These are phyloP conservation scores for Agaricus sinodeliciosus DNA, from an alignment of 768 basidiomycete species.

Conservation along the genomic window DNA sequence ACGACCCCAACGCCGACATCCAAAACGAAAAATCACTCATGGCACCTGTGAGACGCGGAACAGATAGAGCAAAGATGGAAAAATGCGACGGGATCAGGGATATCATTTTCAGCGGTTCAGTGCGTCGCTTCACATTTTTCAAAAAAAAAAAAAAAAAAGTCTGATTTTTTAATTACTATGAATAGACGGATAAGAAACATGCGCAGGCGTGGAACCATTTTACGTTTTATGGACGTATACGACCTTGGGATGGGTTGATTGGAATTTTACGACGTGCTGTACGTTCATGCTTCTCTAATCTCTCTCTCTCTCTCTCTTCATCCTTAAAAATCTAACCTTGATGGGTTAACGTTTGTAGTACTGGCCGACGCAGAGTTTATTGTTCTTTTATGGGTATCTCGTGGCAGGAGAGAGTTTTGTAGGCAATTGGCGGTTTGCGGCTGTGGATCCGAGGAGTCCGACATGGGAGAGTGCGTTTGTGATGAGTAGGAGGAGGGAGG, in stretches of 20 bases:
- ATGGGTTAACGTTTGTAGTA: not conserved
- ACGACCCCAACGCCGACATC: conserved; percentile 12
- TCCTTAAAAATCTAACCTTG: not conserved
- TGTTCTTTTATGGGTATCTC: conserved; percentile 67
- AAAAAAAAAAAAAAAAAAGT: too few relatives aligned
- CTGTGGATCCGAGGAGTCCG: conserved; percentile 36
- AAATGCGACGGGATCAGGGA: conserved; percentile 53
- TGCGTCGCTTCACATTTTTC: too few relatives aligned
- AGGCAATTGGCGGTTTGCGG: conserved; percentile 62
- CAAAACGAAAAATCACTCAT: not conserved
- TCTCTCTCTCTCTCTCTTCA: conserved; percentile 7
- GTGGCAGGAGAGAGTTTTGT: conserved; percentile 60
- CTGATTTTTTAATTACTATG: too few relatives aligned
- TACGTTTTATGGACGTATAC: conserved; percentile 45
- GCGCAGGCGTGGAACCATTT: conserved; percentile 42
- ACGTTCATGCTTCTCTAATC: too few relatives aligned
- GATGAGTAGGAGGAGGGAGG: conserved; percentile 42
- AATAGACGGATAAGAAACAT: conserved; percentile 47
- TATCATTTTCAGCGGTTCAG: conserved; percentile 55
- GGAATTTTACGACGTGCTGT: conserved; percentile 41
- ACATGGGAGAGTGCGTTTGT: conserved; percentile 61
- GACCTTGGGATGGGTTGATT: conserved; percentile 54
- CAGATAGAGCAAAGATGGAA: conserved; percentile 16
- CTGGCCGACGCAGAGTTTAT: conserved; percentile 17
- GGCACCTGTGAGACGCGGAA: conserved; percentile 14